Evolutionary conservation across 345 rosid genomes (phyloP).

Genomic region (Dimocarpus longan): DNA sequence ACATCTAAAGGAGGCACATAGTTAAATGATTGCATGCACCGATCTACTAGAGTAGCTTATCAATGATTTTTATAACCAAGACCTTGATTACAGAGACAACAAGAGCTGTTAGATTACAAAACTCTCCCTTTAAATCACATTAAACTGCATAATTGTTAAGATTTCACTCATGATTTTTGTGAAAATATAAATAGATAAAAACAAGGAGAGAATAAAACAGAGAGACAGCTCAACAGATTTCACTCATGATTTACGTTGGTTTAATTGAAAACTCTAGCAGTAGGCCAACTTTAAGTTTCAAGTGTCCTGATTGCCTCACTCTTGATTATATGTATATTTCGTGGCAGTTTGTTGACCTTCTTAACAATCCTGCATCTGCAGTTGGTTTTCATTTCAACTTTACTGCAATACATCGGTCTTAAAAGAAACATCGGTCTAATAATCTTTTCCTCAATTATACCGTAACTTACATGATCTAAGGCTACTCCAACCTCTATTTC

Average conservation of each 20-base stretch:
- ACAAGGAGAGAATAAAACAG: too few species aligned
- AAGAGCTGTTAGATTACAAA: not conserved
- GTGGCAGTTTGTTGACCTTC: slow-evolving; percentile 87
- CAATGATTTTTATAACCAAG: not conserved
- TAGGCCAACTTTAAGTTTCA: slow-evolving; percentile 81
- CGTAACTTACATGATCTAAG: too few species aligned
- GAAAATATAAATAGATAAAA: too few species aligned
- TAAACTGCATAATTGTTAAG: slow-evolving; percentile 2
- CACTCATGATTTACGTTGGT: too few species aligned
- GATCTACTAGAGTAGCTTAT: not conserved
- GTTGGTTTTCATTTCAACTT: slow-evolving; percentile 87
- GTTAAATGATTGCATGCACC: not conserved
- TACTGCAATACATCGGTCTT: slow-evolving; percentile 51
- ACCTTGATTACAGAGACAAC: too few species aligned
- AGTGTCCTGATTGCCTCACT: slow-evolving; percentile 62
- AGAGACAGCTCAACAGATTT: too few species aligned
- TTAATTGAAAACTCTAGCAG: slow-evolving; percentile 61
- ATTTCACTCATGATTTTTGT: too few species aligned
- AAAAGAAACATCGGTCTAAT: too few species aligned
- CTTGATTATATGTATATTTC: slow-evolving; percentile 69
- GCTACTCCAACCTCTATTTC: too few species aligned
- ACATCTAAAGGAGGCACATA: not conserved
- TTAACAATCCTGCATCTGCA: slow-evolving; percentile 75
- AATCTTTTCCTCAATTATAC: too few species aligned
- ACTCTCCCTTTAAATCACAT: not conserved